These are phyloP conservation scores for Mycena galericulata DNA, from an alignment of 768 basidiomycete species.

Conservation along the genomic window DNA sequence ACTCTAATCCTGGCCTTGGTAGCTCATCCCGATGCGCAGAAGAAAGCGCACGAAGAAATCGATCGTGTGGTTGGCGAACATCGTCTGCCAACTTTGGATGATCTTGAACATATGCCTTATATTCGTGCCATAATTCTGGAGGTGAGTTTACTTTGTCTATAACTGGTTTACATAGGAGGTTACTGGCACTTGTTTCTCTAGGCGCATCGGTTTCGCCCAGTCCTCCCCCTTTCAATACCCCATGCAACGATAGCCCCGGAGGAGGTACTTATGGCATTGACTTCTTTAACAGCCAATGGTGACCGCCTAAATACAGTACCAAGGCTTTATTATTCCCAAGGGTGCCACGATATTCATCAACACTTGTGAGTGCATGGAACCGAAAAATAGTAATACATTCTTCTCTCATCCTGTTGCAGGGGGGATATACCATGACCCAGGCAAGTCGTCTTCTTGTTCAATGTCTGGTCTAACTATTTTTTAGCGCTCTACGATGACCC, in stretches of 20 bases:
- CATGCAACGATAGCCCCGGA: not conserved
- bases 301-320: constrained; percentile 3
- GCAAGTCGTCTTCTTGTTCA: not conserved
- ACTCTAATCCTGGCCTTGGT: constrained; percentile 40
- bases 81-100: constrained; percentile 37
- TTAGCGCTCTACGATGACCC: constrained; percentile 25
- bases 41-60: constrained; percentile 43
- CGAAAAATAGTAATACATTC: not conserved
- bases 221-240: not conserved
- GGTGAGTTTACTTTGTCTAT: constrained; percentile 10
- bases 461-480: not conserved
- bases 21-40: constrained; percentile 42
- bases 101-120: constrained; percentile 40
- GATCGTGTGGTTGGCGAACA: constrained; percentile 42
- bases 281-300: not conserved
- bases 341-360: constrained; percentile 27
- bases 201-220: constrained; percentile 26
- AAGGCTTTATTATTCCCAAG: constrained; percentile 15
- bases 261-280: not conserved
- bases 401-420: not conserved
- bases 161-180: not conserved
- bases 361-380: constrained; percentile 5
- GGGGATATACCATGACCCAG: constrained; percentile 29
- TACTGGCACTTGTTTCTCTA: not conserved
- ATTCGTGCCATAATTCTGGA: constrained; percentile 39